Percentiles rank a stretch among this genome's conserved stretches.
Conservation (phyloP, 306 rosid genomes). For the Medicago truncatula region DNA sequence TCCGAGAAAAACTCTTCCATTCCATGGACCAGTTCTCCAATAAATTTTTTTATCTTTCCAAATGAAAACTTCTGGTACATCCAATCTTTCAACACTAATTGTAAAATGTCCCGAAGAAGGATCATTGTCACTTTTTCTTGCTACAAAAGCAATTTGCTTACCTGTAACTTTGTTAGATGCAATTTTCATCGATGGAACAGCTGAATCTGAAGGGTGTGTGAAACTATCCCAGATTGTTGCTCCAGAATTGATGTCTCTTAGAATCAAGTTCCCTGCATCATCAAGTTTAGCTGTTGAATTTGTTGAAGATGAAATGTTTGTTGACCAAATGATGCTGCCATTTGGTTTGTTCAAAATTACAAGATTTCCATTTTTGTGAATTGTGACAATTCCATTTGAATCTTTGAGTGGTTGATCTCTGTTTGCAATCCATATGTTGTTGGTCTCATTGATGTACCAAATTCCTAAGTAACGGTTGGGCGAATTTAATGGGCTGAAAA, state of each 20-base stretch:
- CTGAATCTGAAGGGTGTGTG: conserved; percentile 32
- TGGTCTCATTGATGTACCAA: conserved; percentile 30
- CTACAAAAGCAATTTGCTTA: conserved; percentile 29
- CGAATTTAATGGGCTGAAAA: conserved; percentile 42
- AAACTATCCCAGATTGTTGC: conserved; percentile 42
- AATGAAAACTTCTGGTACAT: conserved; percentile 37
- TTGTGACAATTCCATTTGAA: conserved; percentile 42
- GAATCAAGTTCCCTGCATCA: conserved; percentile 37
- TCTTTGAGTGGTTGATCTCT: conserved; percentile 42
- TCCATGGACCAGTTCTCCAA: conserved; percentile 63
- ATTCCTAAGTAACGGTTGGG: conserved; percentile 44
- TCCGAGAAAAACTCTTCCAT: conserved; percentile 49
- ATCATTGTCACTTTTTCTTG: conserved; percentile 43
- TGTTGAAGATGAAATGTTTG: conserved; percentile 19
- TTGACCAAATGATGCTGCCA: conserved; percentile 45
- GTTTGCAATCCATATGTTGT: conserved; percentile 47
- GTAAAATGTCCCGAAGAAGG: conserved; percentile 41
- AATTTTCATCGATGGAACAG: conserved; percentile 38
- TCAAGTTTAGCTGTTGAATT: conserved; percentile 35
- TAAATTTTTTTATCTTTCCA: conserved; percentile 37
- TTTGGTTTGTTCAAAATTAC: conserved; percentile 40
- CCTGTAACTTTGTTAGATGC: conserved; percentile 11
- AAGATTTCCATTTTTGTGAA: conserved; percentile 45
- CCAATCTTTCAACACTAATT: conserved; percentile 6
- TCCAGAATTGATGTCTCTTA: conserved; percentile 22